Evolutionary conservation across 2,329 filamentous ascomycete genomes (phyloP), one percentile per base, ranked within the genome.

Genomic region (Neonectria punicea): DNA sequence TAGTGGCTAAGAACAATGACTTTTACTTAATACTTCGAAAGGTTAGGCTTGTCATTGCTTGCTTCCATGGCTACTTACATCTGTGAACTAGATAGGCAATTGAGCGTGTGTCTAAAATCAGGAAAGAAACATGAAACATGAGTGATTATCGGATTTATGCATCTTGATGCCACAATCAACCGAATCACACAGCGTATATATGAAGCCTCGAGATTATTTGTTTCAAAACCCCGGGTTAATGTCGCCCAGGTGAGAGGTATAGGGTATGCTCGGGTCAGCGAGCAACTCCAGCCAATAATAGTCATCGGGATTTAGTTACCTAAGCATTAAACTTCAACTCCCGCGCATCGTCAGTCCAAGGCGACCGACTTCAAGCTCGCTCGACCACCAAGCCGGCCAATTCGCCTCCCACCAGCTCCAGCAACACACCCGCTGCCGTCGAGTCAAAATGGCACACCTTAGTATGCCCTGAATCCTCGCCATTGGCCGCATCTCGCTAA

Each of bases 401-500:
- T 71, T 64, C 61, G 59, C 69, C 66, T 65, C 69, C 59, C 65
- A 70, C 65, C 63, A 58, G 56, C 66, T 46, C 18, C 41, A 70
- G 58, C 69, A 68, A 72, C 70, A 70, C 68, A 70, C 57, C 70
- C 55, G 63, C 67, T 67, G 69, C 61, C 59, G 61, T 70, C 67
- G 64, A 66, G 67, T 69, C 69, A 78, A 77, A 66, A 81, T 81
- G 79, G 79, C 79, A 72, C 78, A 81, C 68, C 78, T 80, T 56
- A 78, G 79, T 80, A 75, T 51, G 79, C 36, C 6, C 3, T n/a
- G 1, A 1, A 22, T 11, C 9, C 32, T 7, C 7, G 4, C 25
- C 34, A 54, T 65, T 61, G 32, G 22, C 14, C 28, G 14, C 18
- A n/a, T 43, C 6, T 50, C 51, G 68, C 78, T 81, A 65, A 81